Base-by-base conservation (phyloP, 2,329 filamentous ascomycete genomes). In the Aureobasidium sp. region DNA sequence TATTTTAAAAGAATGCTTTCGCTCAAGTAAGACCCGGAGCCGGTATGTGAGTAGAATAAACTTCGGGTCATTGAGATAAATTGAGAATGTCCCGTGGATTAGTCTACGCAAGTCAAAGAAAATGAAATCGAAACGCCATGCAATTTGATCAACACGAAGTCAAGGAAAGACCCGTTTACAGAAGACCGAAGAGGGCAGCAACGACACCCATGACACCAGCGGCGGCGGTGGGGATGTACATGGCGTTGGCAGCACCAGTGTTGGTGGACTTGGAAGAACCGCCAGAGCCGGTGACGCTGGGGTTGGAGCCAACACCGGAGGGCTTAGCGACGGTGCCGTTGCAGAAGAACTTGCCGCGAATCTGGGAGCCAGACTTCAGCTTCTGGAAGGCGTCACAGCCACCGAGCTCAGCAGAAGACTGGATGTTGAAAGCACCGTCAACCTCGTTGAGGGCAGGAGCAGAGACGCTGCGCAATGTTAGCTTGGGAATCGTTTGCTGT, bases 391-490 rank as follows among this genome's bases (percentile, higher is more conserved):
- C 63, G 63, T 64, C 63, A 74, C 79, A 81, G 39, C 70, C 68
- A 59, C 68, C 68, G 65, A 81, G 70, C 68, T 80, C 72, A 51
- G 70, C 70, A 56, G 74, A 73, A 15, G 77, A 79, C 69, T 79
- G 76, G 59, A 81, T 69, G 75, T 79, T 80, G 75, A 80, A 80
- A 48, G 78, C 76, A 73, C 79, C 79, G 65, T 72, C 72, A 66
- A 80, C 76, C 62, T 75, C 73, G 63, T 71, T 68, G 44, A 81
- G 72, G 20, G 77, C 72, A 64, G 89, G 87, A 60, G 97, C 82
- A 39, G 80, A 72, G 67, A 94, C 86, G 64, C 91, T 96, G 68
- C 1, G 42, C 25, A 7, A 15, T 64, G 70, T 79, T 69, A 78
- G 74, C 63, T 39, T 39, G 34, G 20, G 2, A 36, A 41, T 31